Conservation (phyloP, 2,329 filamentous ascomycete species). For the Helotiales sp. region DNA sequence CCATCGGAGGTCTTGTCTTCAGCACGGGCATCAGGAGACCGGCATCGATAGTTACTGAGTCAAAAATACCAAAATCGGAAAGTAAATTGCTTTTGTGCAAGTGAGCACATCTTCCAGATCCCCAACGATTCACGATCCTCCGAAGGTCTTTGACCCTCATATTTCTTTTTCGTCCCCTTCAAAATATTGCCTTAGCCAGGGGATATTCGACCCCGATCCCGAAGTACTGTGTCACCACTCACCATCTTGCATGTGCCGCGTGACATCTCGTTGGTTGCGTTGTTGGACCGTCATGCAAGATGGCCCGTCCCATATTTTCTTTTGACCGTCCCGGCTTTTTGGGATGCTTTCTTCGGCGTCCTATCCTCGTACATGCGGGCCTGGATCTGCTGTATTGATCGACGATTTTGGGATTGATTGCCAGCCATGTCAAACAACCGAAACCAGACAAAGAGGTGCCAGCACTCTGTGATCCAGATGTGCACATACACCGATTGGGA, state of each 20-base stretch:
- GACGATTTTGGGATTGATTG: neutral
- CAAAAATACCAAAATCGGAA: neutral
- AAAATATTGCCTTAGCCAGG: neutral
- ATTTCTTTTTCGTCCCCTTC: neutral
- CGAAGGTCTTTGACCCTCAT: constrained; percentile 1
- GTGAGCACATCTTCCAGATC: neutral
- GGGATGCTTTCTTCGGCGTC: constrained; percentile 17
- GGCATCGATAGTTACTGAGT: neutral
- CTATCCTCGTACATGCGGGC: neutral
- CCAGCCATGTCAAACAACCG: constrained; percentile 4
- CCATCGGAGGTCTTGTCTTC: constrained; percentile 1
- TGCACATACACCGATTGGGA: neutral
- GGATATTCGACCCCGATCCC: neutral
- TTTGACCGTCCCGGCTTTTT: constrained; percentile 13
- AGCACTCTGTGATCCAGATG: neutral
- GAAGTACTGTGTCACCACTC: neutral
- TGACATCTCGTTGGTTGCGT: neutral
- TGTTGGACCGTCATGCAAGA: neutral
- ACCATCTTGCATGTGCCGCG: constrained; percentile 7
- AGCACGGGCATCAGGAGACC: constrained; percentile 8
- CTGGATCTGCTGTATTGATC: constrained; percentile 8
- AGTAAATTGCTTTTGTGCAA: neutral
- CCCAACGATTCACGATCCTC: neutral
- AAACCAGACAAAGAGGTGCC: constrained; percentile 2
- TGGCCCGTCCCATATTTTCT: constrained; percentile 17